Evolutionary conservation across 495 filamentous ascomycete species (phyloP).

Genomic region (Pseudevernia furfuracea): DNA sequence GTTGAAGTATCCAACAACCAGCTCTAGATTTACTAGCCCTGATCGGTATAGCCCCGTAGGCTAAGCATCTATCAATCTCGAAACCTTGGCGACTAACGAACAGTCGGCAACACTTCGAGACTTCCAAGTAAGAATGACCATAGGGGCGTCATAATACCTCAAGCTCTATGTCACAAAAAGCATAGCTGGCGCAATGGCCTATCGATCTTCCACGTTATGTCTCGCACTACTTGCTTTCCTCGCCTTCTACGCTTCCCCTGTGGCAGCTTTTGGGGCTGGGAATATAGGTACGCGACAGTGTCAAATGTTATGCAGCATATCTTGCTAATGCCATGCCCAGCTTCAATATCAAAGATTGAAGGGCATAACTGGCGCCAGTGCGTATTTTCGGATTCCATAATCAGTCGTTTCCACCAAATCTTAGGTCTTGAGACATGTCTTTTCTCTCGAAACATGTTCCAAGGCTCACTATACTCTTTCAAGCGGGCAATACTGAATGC

Average conservation of each 20-base stretch:
- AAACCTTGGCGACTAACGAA: too few species aligned
- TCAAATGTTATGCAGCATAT: neutral
- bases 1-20: too few species aligned
- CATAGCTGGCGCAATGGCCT: neutral
- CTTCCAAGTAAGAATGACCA: neutral
- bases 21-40: too few species aligned
- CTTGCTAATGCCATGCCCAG: slow-evolving; percentile 27
- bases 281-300: slow-evolving; percentile 37
- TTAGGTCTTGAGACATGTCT: neutral
- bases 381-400: neutral
- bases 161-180: neutral
- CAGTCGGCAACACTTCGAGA: neutral
- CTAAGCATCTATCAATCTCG: too few species aligned
- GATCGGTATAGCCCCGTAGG: too few species aligned
- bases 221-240: slow-evolving; percentile 48
- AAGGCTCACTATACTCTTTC: neutral
- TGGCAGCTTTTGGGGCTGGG: slow-evolving; percentile 83
- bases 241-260: slow-evolving; percentile 48
- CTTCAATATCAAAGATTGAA: slow-evolving; percentile 86
- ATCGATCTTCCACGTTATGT: slow-evolving; percentile 4
- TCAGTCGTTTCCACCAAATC: neutral
- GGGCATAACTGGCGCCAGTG: slow-evolving; percentile 87
- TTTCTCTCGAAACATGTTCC: neutral
- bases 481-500: neutral
- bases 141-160: neutral